Percentiles rank a stretch among this genome's conserved stretches.
Conservation (phyloP, 768 basidiomycete species). For the Leccinum boreale region DNA sequence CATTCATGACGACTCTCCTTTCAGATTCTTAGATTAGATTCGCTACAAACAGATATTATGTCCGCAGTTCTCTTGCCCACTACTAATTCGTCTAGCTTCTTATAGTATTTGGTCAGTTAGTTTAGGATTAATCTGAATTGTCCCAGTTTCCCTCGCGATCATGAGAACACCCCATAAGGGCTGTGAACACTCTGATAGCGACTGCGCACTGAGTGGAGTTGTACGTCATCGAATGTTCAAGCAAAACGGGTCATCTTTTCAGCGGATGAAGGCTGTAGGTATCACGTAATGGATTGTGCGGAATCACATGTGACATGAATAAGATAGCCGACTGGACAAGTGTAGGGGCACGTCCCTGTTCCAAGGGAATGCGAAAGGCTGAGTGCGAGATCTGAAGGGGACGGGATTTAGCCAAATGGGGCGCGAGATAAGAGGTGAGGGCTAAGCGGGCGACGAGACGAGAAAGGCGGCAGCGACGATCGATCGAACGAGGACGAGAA, state of each 20-base stretch:
- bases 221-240: neutral
- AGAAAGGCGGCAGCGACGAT: no score
- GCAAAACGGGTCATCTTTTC: neutral
- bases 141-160: neutral
- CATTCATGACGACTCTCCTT: slow-evolving; percentile 18
- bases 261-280: neutral
- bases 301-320: neutral
- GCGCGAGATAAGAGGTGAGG: no score
- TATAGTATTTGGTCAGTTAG: slow-evolving; percentile 7
- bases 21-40: slow-evolving; percentile 6
- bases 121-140: slow-evolving; percentile 10
- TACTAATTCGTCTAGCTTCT: slow-evolving; percentile 15
- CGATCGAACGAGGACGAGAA: no score
- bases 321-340: neutral
- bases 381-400: no score
- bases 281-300: neutral
- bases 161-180: neutral
- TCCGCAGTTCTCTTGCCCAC: neutral
- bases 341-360: no score
- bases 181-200: neutral
- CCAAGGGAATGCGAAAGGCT: no score
- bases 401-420: no score
- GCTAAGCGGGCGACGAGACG: no score
- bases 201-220: neutral
- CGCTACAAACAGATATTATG: slow-evolving; percentile 10